Percentiles rank a stretch among this genome's conserved stretches.
Conservation (phyloP, 768 basidiomycete species). For the Ramaria sp. region DNA sequence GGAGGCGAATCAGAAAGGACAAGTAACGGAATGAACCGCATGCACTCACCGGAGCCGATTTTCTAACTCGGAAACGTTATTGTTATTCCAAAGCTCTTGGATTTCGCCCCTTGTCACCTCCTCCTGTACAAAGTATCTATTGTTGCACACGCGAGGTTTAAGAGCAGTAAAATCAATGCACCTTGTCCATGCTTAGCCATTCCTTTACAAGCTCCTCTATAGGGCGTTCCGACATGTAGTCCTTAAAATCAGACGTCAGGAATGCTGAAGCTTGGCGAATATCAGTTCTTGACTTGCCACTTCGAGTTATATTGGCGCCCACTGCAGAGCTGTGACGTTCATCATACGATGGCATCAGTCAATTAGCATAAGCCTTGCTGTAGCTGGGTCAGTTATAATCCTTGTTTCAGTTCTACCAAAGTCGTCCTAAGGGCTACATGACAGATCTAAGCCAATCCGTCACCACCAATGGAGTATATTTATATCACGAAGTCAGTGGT, state of each 20-base stretch:
- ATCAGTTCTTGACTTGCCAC: too few relatives aligned
- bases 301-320: too few relatives aligned
- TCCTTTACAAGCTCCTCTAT: constrained; percentile 36
- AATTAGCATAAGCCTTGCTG: too few relatives aligned
- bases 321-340: too few relatives aligned
- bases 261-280: neutral
- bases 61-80: constrained; percentile 14
- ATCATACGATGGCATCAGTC: too few relatives aligned
- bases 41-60: constrained; percentile 15
- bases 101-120: constrained; percentile 17
- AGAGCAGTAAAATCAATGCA: constrained; percentile 14
- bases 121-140: constrained; percentile 12
- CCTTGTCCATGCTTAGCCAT: constrained; percentile 41
- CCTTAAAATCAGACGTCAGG: neutral
- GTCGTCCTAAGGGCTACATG: too few relatives aligned
- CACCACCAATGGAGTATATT: too few relatives aligned
- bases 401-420: too few relatives aligned
- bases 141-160: neutral
- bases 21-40: too few relatives aligned
- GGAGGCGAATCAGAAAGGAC: neutral
- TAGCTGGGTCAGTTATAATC: too few relatives aligned
- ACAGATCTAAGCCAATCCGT: too few relatives aligned
- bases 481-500: too few relatives aligned
- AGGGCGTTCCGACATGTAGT: constrained; percentile 11
- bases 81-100: constrained; percentile 11